Conservation (phyloP, 2,329 filamentous ascomycete species). For the Neopestalotiopsis sp. region DNA sequence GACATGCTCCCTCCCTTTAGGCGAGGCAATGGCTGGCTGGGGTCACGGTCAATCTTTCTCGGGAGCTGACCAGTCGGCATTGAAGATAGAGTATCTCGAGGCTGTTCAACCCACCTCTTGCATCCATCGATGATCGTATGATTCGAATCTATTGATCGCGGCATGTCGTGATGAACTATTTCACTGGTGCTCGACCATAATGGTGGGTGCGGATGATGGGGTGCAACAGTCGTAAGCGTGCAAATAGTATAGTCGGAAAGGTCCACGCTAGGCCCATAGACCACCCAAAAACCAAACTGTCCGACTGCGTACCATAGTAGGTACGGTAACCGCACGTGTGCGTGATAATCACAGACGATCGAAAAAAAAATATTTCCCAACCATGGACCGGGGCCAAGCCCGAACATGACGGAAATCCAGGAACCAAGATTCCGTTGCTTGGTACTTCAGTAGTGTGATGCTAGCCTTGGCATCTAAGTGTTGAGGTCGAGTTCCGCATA, state of each 20-base stretch:
- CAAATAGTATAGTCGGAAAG: conserved; percentile 2
- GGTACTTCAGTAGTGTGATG: not conserved
- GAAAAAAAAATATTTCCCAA: not conserved
- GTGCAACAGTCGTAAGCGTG: conserved; percentile 8
- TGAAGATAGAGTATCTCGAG: not conserved
- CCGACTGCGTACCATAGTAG: no score
- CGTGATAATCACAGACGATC: not conserved
- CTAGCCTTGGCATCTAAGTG: not conserved
- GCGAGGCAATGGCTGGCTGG: conserved; percentile 6
- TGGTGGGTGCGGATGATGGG: not conserved
- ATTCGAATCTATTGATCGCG: conserved; percentile 2
- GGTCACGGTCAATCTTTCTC: not conserved
- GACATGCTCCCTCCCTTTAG: not conserved
- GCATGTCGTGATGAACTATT: not conserved
- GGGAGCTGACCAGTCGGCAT: not conserved
- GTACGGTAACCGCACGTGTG: not conserved
- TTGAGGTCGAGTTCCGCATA: not conserved
- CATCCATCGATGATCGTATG: conserved; percentile 7
- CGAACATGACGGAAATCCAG: not conserved
- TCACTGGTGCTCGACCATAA: not conserved
- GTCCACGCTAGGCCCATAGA: not conserved
- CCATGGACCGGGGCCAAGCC: not conserved
- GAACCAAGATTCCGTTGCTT: not conserved
- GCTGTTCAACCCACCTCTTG: not conserved
- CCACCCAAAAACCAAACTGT: not conserved